Base-by-base conservation (phyloP, 345 rosid species). In the Citrus australasica region DNA sequence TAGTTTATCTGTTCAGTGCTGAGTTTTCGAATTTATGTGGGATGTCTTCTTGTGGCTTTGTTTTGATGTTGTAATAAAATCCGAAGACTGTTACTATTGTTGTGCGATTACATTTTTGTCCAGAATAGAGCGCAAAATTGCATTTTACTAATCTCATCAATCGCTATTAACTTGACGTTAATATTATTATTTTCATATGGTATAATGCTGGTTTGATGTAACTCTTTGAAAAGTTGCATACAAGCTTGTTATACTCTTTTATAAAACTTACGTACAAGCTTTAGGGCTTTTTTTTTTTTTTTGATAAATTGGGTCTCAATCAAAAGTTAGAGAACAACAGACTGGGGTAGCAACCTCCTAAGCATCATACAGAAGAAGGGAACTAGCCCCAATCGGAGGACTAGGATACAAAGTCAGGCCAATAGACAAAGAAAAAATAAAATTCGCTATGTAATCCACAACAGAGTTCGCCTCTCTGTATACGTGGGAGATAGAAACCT, bases 11-110 rank as follows among this genome's bases (percentile, higher is more conserved):
- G 56, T 53, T 65, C 79, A 14, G 11, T 42, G 17, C 46, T 67
- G 74, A 66, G 68, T 6, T 59, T 21, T 19, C 48, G 74, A 40
- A 38, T 72, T 79, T 78, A 73, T 78, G 46, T 76, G 61, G 3
- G 38, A 1, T 78, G 85, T 82, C 84, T 27, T 80, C 46, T 75
- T 74, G 25, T 30, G 38, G 17, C 25, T 72, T 71, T 82, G 51
- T 79, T 55, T 32, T 37, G 30, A 37, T 65, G 60, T 53, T 79
- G 77, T 74, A 71, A 16, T 73, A 77, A 74, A 51, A 28, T 59
- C 58, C 28, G 30, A 27, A 62, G 37, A 63, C 51, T 63, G 58
- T 19, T 32, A 53, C 37, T 73, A 17, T 32, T 5, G 32, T 69
- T 46, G 38, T 72, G 33, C 37, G 46, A 33, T 75, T 30, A 63